Evolutionary conservation across 148 eudicot genomes (phyloP).

Genomic region (Silene uniflora): DNA sequence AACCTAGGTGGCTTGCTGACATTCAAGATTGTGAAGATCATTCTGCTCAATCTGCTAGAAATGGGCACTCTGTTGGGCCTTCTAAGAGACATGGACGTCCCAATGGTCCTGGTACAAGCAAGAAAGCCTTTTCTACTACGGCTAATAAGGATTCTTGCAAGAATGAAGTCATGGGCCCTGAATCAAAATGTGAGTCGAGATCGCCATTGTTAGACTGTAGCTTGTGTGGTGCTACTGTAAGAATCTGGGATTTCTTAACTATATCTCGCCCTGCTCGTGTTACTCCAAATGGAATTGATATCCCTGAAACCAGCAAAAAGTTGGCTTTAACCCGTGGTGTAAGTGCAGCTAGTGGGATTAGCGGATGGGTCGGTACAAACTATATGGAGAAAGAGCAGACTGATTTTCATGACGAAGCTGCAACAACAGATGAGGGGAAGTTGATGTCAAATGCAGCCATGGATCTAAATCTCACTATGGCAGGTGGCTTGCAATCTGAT

Average conservation of each 20-base stretch:
- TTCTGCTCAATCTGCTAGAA: conserved; percentile 97
- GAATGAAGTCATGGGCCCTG: conserved; percentile 40
- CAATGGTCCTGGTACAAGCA: conserved; percentile 59
- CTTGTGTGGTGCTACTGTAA: conserved; percentile 95
- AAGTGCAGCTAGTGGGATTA: conserved; percentile 96
- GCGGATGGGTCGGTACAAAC: conserved; percentile 87
- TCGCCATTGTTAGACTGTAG: conserved; percentile 92
- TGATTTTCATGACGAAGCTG: conserved; percentile 89
- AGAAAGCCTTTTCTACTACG: conserved; percentile 71
- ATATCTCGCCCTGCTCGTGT: conserved; percentile 76
- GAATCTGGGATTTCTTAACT: conserved; percentile 84
- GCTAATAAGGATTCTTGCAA: conserved; percentile 44
- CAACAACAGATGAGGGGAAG: conserved; percentile 70
- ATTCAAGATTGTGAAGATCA: conserved; percentile 95
- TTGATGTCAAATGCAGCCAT: conserved; percentile 56
- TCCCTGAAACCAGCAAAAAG: conserved; percentile 83
- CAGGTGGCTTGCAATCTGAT: conserved; percentile 62
- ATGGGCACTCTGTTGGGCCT: conserved; percentile 78
- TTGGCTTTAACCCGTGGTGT: conserved; percentile 78
- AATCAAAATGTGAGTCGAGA: conserved; percentile 79
- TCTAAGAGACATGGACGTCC: conserved; percentile 42
- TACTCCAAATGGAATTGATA: conserved; percentile 58
- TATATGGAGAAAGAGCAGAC: conserved; percentile 66
- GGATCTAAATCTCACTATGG: conserved; percentile 81
- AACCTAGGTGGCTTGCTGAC: conserved; percentile 96